Conservation (phyloP, 2,329 filamentous ascomycete species). For the Colletotrichum sp. region DNA sequence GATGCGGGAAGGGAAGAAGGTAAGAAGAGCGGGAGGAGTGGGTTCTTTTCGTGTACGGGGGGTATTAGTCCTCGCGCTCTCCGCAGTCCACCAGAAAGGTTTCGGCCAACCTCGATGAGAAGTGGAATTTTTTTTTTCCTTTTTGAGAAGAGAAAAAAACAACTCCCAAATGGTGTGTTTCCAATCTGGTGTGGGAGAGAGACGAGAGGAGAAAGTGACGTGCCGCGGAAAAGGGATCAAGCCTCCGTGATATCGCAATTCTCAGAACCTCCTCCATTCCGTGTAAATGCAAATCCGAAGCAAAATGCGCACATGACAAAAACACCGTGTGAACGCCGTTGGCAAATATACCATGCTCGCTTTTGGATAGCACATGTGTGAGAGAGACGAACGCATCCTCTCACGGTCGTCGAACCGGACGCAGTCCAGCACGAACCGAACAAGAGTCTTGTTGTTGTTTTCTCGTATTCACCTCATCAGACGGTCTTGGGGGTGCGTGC, state of each 20-base stretch:
- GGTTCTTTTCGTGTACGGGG: conserved; percentile 28
- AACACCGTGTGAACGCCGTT: conserved; percentile 15
- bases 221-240: conserved; percentile 26
- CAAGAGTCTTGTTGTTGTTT: not conserved
- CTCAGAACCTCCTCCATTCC: conserved; percentile 18
- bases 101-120: conserved; percentile 55
- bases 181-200: conserved; percentile 57
- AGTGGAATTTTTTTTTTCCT: conserved; percentile 46
- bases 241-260: conserved; percentile 17
- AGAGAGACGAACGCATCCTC: not conserved
- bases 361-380: conserved; percentile 13
- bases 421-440: not conserved
- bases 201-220: conserved; percentile 35
- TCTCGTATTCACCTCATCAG: conserved; percentile 38
- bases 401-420: not conserved
- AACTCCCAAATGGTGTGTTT: conserved; percentile 50
- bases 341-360: conserved; percentile 14
- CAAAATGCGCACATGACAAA: conserved; percentile 14
- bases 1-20: conserved; percentile 4
- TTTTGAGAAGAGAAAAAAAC: conserved; percentile 19
- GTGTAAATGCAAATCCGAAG: conserved; percentile 6
- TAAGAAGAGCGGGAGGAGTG: conserved; percentile 32
- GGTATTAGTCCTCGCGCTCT: conserved; percentile 42
- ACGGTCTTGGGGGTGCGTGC: conserved; percentile 64
- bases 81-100: conserved; percentile 48